Base-by-base conservation (phyloP, 192 early-diverging fungal genomes). In the Allomyces macrogynus region DNA sequence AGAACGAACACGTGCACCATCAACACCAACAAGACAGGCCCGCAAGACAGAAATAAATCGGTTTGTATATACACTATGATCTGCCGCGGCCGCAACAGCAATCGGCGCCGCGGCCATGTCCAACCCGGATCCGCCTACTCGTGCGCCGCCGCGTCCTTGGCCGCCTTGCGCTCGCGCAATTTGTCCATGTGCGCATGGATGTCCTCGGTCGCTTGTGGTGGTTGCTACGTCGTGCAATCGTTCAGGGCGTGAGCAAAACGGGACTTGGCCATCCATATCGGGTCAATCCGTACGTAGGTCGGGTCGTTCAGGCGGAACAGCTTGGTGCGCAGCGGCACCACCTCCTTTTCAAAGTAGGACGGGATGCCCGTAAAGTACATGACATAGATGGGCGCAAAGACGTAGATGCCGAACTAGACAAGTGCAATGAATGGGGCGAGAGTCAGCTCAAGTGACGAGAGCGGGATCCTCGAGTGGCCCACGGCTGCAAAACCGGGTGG, bases 301-400 rank as follows among this genome's bases (percentile, higher is more conserved):
- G 12, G 49, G 49, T 57, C 49, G 49, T 57, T 57, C 49, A 57
- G 49, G 16, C 49, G 49, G 20, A 57, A 57, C 49, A 57, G 20
- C 49, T 57, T 57, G 20, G 1, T 14, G 49, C 49, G 49, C 49
- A 57, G 49, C 49, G 49, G 49, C 49, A 20, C 49, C 49, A 57
- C 49, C 49, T 57, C 16, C 16, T 57, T 57, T 5, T 57, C 49
- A n/a, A 57, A n/a, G 5, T 20, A 57, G 49, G 12, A 14, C 49
- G 49, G 49, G 20, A 57, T 57, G 49, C 49, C 49, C 49, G 49
- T 57, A 20, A 57, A 57, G 49, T 63, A 63, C 22, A 64, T 22
- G 44, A 12, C 22, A 4, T 23, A 24, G 22, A 24, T 22, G 22
- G 44, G 44, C 20, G n/a, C 10, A 23, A 43, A 24, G 10, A 24